Base-by-base conservation (phyloP, 352 stramenopile species). In the Phytophthora foliorum region DNA sequence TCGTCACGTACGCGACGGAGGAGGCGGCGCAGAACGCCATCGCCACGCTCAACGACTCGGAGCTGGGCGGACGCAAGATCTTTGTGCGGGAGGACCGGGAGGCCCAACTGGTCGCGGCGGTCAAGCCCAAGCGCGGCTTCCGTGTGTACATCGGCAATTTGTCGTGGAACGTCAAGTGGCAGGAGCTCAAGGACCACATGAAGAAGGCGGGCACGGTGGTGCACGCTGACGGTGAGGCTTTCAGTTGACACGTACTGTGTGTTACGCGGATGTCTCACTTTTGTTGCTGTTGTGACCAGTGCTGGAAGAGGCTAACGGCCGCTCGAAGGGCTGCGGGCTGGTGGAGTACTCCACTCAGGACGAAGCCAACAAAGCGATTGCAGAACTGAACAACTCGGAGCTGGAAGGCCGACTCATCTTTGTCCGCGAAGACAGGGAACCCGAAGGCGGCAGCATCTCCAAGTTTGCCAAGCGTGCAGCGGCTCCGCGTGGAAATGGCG, bases 121-220 rank as follows among this genome's bases (percentile, higher is more conserved):
- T 16, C 3, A 78, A 81, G 9, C 74, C 59, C 16, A 79, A 75
- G 55, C 70, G 77, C 19, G 75, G 86, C 45, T 85, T 75, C 27
- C 85, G 90, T 11, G 90, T 98, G 14, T 97, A 95, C 60, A 88
- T 98, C 11, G 88, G 88, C 45, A 98, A 99, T 60, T 72, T 99
- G 10, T 85, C 86, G 31, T 99, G 92, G 91, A 84, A 83, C 39
- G 86, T 97, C 39, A 96, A 91, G 48, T 99, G 95, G 95, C 91
- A 98, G 63, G 92, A 98, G 25, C 87, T 99, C 21, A 99, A 99
- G 72, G 95, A 99, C 77, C 88, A 98, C 77, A 98, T 98, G 89
- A 95, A 95, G 65, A 80, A 85, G 14, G 84, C 78, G 0, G 91
- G 92, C 8, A 86, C 72, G 5, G 91, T 98, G 39, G 81, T 97